A percentile compares a stretch with the other conserved stretches of the same genome.
Conservation (phyloP, 768 basidiomycete species). For the Brasilioporus rufonigricans region DNA sequence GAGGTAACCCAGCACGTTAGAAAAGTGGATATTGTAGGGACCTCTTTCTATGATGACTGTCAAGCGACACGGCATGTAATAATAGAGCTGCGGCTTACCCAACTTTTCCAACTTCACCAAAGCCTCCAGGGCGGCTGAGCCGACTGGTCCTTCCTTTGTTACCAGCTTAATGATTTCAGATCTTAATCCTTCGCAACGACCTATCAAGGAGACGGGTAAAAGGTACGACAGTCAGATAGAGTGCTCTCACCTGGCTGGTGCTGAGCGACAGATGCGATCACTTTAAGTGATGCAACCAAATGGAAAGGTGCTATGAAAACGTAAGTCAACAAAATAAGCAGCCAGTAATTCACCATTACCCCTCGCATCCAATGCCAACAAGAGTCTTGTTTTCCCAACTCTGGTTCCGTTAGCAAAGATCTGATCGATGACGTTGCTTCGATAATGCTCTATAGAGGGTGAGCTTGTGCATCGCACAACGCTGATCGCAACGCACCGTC, state of each 20-base stretch:
- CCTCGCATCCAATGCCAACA: neutral
- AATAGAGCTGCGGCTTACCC: no score
- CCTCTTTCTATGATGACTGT: no score
- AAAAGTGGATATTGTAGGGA: no score
- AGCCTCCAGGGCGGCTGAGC: slow-evolving; percentile 4
- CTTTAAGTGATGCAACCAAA: neutral
- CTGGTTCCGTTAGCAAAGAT: no score
- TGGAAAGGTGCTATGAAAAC: no score
- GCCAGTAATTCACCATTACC: neutral
- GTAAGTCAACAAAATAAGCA: neutral
- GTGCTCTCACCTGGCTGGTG: neutral
- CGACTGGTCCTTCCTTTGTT: neutral
- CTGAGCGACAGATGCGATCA: neutral
- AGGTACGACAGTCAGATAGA: no score
- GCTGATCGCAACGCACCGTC: neutral
- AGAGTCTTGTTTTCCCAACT: no score
- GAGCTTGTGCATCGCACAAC: no score
- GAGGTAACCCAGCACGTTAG: no score
- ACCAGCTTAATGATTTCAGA: neutral
- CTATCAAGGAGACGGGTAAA: neutral
- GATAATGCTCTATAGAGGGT: no score
- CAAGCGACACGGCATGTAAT: no score
- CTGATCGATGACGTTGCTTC: no score
- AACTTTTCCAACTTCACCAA: neutral
- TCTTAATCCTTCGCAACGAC: neutral